phyloP scores from a whole-genome alignment of 2,329 filamentous ascomycete genomes.

The Talaromyces sp. region DNA sequence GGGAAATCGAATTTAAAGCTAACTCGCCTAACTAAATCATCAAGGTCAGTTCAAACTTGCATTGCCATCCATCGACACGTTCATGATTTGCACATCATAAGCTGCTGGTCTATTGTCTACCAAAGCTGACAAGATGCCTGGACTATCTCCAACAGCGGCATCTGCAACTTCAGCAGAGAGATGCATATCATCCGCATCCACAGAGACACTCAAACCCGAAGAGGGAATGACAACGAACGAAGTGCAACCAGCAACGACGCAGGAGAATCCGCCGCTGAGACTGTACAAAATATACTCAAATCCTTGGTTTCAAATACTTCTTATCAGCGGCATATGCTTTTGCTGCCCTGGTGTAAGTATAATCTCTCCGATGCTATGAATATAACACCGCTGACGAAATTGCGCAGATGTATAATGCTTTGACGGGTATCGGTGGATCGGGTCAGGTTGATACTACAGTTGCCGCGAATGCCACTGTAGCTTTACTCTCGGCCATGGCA shows the following conservation, averaged over 20 bases:
- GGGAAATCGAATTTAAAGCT: not conserved
- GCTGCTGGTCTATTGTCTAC: not conserved
- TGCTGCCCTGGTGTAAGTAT: conserved; percentile 40
- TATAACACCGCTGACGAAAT: not conserved
- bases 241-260: not conserved
- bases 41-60: not conserved
- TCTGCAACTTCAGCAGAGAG: conserved; percentile 11
- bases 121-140: not conserved
- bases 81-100: not conserved
- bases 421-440: conserved; percentile 36
- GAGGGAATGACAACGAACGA: not conserved
- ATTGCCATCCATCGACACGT: not conserved
- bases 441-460: conserved; percentile 39
- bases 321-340: conserved; percentile 44
- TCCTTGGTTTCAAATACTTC: conserved; percentile 41
- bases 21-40: not conserved
- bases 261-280: not conserved
- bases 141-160: conserved; percentile 10
- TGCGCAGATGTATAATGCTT: conserved; percentile 40
- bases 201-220: not conserved
- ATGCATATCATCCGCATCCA: conserved; percentile 7
- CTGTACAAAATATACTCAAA: not conserved
- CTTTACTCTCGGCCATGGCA: conserved; percentile 35
- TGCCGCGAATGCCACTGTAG: conserved; percentile 39
- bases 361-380: not conserved